Base-by-base conservation (phyloP, 2,329 filamentous ascomycete genomes). In the Xylaria sp. region DNA sequence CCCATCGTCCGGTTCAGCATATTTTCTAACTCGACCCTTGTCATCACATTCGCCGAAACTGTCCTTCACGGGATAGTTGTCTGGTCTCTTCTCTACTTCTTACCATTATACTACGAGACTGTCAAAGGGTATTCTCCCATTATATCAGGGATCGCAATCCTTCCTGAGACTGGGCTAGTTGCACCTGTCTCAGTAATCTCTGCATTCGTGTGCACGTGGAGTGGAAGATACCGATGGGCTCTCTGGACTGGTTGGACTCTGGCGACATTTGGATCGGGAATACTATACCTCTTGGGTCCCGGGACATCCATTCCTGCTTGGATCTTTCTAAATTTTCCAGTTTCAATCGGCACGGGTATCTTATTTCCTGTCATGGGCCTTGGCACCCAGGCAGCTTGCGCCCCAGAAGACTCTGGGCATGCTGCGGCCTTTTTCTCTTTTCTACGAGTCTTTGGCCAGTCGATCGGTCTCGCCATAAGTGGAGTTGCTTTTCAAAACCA, bases 401-500 rank as follows among this genome's bases (percentile, higher is more conserved):
- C 46, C 4, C 12, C 28, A 12, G 21, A 12, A 12, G 21, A 33
- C 2, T 28, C 33, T 8, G 17, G 23, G 7, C 33, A 33, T 8
- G 47, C 51, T 21, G 38, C 38, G 21, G 35, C 31, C 6, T 37
- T 52, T 28, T 52, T 52, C 14, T 19, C 38, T 56, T 92, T 92
- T 78, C 82, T 88, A 69, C 83, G 87, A 14, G 82, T 84, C 1
- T 82, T 91, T 23, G 89, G 89, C 0, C 87, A 90, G 71, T 81
- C 84, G 0, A 75, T 91, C 9, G 89, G 89, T 23, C 85, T 91
- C 2, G 87, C 89, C 1, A 80, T 90, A 54, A 86, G 87, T 1
- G 88, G 89, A 3, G 87, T 89, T 33, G 82, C 90, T 56, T 91
- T 92, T 76, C 88, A 92, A 74, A 92, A 91, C 67, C 80, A 82